phyloP scores from a whole-genome alignment of 2,329 filamentous ascomycete species.

The Colletotrichum phormii region DNA sequence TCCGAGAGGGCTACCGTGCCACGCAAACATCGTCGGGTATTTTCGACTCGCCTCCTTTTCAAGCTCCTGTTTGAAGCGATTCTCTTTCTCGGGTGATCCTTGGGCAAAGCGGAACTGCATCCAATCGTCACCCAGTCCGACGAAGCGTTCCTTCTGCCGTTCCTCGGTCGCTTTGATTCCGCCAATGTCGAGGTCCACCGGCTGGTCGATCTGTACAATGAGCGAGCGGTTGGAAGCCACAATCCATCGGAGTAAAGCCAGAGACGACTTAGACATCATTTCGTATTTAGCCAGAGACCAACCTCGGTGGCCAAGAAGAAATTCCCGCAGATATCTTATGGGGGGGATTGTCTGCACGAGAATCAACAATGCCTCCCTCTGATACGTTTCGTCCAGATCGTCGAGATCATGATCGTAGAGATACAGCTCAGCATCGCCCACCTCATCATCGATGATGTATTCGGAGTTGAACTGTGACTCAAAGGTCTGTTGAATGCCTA shows the following conservation, averaged over 20 bases:
- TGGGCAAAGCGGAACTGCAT: constrained; percentile 90
- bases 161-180: background rate
- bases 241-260: constrained; percentile 84
- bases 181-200: constrained; percentile 37
- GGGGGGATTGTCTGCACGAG: constrained; percentile 70
- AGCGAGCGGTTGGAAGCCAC: constrained; percentile 90
- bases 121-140: constrained; percentile 70
- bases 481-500: no score
- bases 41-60: constrained; percentile 52
- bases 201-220: constrained; percentile 78
- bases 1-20: constrained; percentile 80
- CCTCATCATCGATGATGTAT: background rate
- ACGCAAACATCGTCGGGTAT: constrained; percentile 83
- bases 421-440: constrained; percentile 40
- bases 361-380: constrained; percentile 62
- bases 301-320: constrained; percentile 55
- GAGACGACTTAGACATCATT: constrained; percentile 71
- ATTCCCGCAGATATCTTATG: constrained; percentile 67
- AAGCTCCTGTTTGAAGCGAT: constrained; percentile 76
- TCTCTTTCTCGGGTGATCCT: constrained; percentile 88
- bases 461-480: background rate
- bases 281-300: constrained; percentile 57
- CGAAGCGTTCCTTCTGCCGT: constrained; percentile 62
- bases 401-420: constrained; percentile 70
- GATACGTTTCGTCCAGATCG: constrained; percentile 55